Evolutionary conservation across 2,329 filamentous ascomycete species (phyloP).

Genomic region (Cercospora sesami): DNA sequence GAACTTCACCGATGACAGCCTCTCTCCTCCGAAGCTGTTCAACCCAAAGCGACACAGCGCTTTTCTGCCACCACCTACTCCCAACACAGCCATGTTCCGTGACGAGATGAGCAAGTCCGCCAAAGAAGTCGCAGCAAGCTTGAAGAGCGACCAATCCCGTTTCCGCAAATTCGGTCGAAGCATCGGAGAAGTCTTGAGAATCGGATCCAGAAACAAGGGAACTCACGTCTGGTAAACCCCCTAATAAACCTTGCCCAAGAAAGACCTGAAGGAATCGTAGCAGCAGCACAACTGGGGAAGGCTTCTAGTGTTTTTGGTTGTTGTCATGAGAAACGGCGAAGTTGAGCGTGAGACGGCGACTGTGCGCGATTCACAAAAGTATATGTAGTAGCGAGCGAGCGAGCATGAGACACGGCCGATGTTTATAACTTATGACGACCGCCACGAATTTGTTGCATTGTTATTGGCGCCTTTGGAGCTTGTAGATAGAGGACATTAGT

Average conservation of each 20-base stretch:
- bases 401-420: not conserved
- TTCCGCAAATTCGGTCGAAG: conserved; percentile 18
- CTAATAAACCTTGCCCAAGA: too few relatives aligned
- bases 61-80: conserved; percentile 12
- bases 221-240: conserved; percentile 8
- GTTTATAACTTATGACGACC: not conserved
- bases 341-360: conserved; percentile 1
- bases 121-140: conserved; percentile 12
- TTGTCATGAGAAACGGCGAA: not conserved
- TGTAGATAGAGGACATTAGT: not conserved
- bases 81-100: conserved; percentile 1
- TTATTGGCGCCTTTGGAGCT: not conserved
- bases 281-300: not conserved
- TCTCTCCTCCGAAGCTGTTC: not conserved
- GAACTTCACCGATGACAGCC: not conserved
- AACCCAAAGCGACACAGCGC: conserved; percentile 1
- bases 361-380: not conserved
- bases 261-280: not conserved
- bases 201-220: conserved; percentile 4
- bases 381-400: not conserved
- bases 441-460: not conserved
- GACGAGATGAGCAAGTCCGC: not conserved
- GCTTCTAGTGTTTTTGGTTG: not conserved
- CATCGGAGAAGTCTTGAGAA: conserved; percentile 20
- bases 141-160: conserved; percentile 18